Conservation (phyloP, 768 basidiomycete species). For the Lactifluus pinguis region DNA sequence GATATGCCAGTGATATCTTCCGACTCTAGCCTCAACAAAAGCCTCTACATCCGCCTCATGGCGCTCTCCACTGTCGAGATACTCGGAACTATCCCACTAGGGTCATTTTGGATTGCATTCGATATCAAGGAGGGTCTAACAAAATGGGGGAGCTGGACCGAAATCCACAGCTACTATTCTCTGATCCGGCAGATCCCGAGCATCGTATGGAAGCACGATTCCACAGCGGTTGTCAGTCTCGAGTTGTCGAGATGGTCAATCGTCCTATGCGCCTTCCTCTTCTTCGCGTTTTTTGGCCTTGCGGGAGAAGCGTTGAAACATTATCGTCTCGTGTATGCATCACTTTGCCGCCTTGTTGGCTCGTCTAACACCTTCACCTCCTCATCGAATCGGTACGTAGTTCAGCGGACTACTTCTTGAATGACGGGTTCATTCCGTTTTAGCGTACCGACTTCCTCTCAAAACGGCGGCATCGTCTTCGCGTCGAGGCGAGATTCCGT, state of each 20-base stretch:
- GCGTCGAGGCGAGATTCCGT: constrained; percentile 3
- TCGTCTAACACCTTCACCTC: not conserved
- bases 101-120: too few species aligned
- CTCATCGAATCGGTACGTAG: constrained; percentile 6
- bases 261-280: constrained; percentile 32
- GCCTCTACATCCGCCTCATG: constrained; percentile 38
- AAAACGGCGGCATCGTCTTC: constrained; percentile 2
- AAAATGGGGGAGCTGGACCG: constrained; percentile 38
- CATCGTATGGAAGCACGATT: constrained; percentile 30
- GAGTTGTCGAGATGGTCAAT: constrained; percentile 36
- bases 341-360: constrained; percentile 25
- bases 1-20: constrained; percentile 21
- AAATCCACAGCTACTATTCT: constrained; percentile 41
- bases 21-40: constrained; percentile 31
- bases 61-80: constrained; percentile 27
- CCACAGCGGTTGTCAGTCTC: constrained; percentile 13
- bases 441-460: not conserved
- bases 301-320: constrained; percentile 38
- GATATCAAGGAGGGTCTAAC: constrained; percentile 16
- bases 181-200: constrained; percentile 32
- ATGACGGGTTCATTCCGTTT: not conserved
- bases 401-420: not conserved
- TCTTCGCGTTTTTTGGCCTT: constrained; percentile 48
- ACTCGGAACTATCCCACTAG: constrained; percentile 26
- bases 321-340: constrained; percentile 27